Conservation (phyloP, 2,329 filamentous ascomycete genomes). For the Botrytis deweyae region DNA sequence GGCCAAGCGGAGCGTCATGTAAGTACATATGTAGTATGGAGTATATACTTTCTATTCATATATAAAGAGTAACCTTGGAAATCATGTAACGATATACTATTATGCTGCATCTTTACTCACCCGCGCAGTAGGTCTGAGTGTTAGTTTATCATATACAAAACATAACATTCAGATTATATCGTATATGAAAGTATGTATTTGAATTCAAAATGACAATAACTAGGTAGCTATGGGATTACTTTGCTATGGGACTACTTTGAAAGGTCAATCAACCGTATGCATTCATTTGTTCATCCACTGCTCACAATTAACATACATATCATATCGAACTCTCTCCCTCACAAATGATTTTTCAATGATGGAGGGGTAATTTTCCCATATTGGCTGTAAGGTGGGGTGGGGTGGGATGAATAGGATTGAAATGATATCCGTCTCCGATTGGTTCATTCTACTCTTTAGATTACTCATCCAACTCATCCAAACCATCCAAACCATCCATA, state of each 20-base stretch:
- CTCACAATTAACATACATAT: background rate
- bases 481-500: background rate
- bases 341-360: background rate
- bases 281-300: background rate
- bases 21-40: background rate
- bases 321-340: background rate
- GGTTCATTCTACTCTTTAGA: background rate
- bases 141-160: background rate
- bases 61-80: background rate
- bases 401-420: background rate
- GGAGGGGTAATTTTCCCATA: conserved; percentile 5
- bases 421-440: background rate
- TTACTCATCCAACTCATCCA: background rate
- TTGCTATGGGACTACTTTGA: background rate
- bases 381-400: background rate
- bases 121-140: background rate
- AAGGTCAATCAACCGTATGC: background rate
- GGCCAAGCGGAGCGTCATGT: background rate
- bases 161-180: background rate
- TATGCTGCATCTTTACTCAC: background rate
- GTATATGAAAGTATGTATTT: accelerated
- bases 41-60: background rate
- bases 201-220: background rate
- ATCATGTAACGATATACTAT: background rate
- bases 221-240: background rate